These are phyloP conservation scores for Colletotrichum sp. DNA, from an alignment of 2,329 filamentous ascomycete genomes.

Conservation along the genomic window DNA sequence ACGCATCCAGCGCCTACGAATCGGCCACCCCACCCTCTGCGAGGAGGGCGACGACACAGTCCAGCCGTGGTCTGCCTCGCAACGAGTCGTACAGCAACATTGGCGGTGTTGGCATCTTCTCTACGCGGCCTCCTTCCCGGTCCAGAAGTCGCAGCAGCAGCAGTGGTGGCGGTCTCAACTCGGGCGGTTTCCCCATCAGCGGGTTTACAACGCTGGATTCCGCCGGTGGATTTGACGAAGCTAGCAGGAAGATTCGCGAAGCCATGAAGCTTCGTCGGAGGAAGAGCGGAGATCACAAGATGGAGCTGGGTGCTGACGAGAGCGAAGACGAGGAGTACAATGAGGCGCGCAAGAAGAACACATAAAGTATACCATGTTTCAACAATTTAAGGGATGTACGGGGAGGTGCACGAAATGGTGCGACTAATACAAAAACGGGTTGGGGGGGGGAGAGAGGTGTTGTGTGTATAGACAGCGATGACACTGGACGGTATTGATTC, in stretches of 20 bases:
- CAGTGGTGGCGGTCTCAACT: conserved; percentile 65
- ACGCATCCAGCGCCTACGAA: conserved; percentile 46
- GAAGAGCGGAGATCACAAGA: conserved; percentile 46
- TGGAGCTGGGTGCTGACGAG: conserved; percentile 41
- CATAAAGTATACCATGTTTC: neutral
- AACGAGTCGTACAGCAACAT: conserved; percentile 97
- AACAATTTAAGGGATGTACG: neutral
- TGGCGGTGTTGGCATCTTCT: conserved; percentile 86
- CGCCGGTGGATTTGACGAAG: conserved; percentile 78
- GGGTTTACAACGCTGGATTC: conserved; percentile 72
- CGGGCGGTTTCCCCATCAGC: conserved; percentile 68
- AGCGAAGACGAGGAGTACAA: conserved; percentile 49
- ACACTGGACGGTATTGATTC: neutral
- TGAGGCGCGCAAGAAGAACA: conserved; percentile 47
- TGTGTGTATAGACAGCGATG: conserved; percentile 4
- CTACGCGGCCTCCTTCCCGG: conserved; percentile 84
- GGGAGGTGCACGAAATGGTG: neutral
- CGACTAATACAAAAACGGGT: neutral
- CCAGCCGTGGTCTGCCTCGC: conserved; percentile 67
- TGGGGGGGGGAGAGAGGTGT: neutral
- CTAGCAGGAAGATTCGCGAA: conserved; percentile 81
- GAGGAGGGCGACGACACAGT: conserved; percentile 57
- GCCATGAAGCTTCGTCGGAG: conserved; percentile 75
- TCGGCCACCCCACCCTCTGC: conserved; percentile 43
- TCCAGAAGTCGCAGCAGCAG: conserved; percentile 74